Base-by-base conservation (phyloP, 257 asterid species). In the Lavandula angustifolia region DNA sequence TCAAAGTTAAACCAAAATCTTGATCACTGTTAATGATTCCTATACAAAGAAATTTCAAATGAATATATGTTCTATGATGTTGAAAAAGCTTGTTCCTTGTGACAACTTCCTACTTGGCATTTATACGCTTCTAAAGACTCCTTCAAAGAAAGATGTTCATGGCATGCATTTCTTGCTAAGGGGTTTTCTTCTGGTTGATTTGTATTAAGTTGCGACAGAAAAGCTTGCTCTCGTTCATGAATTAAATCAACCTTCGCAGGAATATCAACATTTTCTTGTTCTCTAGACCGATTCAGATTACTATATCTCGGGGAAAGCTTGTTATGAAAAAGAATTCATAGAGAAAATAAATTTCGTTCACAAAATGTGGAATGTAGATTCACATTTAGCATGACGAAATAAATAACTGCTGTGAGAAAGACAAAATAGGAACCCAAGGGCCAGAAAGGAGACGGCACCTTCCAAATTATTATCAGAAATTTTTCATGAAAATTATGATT, bases 1-100 rank as follows among this genome's bases (percentile, higher is more conserved):
- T 43, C 67, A 18, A 35, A 47, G 47, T 46, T 38, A 40, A 11
- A 11, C 62, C 67, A 62, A 47, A 62, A 51, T 14, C 54, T 9
- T 29, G 2, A 6, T 22, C 27, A 22, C 27, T 22, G 27, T 22
- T 22, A 22, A 22, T 22, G 27, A 22, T 22, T 22, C 2, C 27
- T 22, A 22, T 22, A 22, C 27, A 22, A 22, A 22, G 27, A 22
- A 22, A 22, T 48, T 49, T 3, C 33, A 48, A 16, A 41, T 32
- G 32, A 52, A 51, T 13, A 47, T 4, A 42, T 69, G 11, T 9
- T 51, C 42, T 12, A 31, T 35, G 29, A 42, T 31, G 22, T 7
- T 37, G 58, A 27, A 3, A n/a, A 52, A 14, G 50, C 53, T 38
- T 46, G 48, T 54, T 55, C 52, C 35, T 17, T 16, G 33, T 9